Evolutionary conservation across 2,329 filamentous ascomycete species (phyloP), one percentile per base, ranked within the genome.

Genomic region (Karstenula rhodostoma): DNA sequence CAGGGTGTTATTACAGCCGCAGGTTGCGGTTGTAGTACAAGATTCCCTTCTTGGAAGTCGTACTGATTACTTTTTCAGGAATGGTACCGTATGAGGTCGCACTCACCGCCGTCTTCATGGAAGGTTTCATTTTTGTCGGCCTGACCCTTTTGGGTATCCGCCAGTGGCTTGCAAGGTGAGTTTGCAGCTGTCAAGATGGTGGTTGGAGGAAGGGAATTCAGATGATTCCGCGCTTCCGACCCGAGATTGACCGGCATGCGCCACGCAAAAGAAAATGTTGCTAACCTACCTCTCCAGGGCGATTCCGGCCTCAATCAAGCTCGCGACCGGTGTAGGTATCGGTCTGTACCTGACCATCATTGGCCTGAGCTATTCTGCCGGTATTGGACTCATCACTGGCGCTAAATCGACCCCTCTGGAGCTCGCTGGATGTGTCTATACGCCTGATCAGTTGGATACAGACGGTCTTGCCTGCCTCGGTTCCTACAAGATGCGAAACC

Each of bases 91-190:
- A 92, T 73, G 77, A 85, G 56, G 84, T 94, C 44, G 93, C 93
- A 35, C 80, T 96, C 40, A 95, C 92, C 4, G 92, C 93, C 56
- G 93, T 95, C 66, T 96, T 96, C 74, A 89, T 95, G 15, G 93
- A 96, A 77, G 93, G 93, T 40, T 91, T 91, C 76, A 89, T 96
- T 63, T 96, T 96, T 79, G 87, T 96, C 53, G 90, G 82, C 3
- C 84, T 96, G 43, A 93, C 93, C 1, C 77, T 91, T 10, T 87
- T 89, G 1, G 89, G 89, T 22, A 87, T 91, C 83, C 86, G 89
- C 7, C 89, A 92, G 73, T 91, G 89, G 89, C 84, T 91, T 59
- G 72, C 72, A 56, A 67, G 68, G 37, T 72, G 69, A 52, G 68
- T 52, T 54, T 25, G 33, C 55, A 56, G 42, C 27, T 86, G 94